phyloP scores from a whole-genome alignment of 306 rosid genomes.

The Albizia julibrissin region DNA sequence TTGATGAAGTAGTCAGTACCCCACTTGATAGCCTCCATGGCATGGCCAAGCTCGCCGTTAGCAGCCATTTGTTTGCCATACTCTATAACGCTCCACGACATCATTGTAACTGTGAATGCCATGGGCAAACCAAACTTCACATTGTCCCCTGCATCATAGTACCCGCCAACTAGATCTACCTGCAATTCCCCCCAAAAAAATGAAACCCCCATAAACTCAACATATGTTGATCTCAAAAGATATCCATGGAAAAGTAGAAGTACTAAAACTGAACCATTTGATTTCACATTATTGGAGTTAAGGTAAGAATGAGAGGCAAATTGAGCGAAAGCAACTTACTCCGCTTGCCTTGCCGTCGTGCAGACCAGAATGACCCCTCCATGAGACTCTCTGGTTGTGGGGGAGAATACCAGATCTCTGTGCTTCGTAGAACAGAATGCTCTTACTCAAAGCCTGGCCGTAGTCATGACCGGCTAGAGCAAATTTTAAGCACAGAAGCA shows the following conservation, averaged over 20 bases:
- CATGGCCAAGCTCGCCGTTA: constrained; percentile 82
- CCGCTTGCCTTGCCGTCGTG: constrained; percentile 90
- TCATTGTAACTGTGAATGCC: constrained; percentile 96
- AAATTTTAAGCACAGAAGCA: constrained; percentile 44
- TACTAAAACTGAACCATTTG: too few relatives aligned
- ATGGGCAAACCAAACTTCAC: constrained; percentile 95
- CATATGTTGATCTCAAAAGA: neutral
- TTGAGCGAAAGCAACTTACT: constrained; percentile 36
- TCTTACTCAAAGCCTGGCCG: constrained; percentile 77
- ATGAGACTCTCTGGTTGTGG: constrained; percentile 73
- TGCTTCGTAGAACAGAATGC: constrained; percentile 94
- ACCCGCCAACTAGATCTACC: constrained; percentile 97
- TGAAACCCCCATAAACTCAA: neutral
- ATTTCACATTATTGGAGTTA: neutral
- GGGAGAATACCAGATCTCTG: constrained; percentile 96
- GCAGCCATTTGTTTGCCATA: constrained; percentile 80
- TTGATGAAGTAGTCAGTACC: constrained; percentile 94
- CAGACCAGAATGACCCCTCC: constrained; percentile 89
- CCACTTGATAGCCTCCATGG: constrained; percentile 94
- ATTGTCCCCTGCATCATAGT: constrained; percentile 98
- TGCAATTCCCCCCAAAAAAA: constrained; percentile 21
- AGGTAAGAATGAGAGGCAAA: neutral
- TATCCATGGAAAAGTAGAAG: neutral
- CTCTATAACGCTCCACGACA: constrained; percentile 96
- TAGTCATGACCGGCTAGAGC: constrained; percentile 79